phyloP scores from a whole-genome alignment of 805 yeast genomes.

The Ogataea nitratoaversa region DNA sequence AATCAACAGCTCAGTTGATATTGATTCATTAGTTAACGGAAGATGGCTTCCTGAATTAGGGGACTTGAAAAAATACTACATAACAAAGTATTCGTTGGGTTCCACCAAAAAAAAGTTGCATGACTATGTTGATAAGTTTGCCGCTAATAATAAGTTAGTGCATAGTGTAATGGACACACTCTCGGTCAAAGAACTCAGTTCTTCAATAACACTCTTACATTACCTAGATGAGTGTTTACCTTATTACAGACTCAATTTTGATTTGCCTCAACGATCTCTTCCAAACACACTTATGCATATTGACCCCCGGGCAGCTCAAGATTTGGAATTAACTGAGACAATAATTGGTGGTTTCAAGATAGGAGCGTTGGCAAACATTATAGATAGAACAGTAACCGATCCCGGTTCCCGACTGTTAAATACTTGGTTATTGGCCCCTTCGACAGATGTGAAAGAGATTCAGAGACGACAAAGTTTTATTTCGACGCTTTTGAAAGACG shows the following conservation, averaged over 20 bases:
- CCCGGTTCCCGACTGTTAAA: slow-evolving; percentile 78
- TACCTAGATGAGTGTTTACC: slow-evolving; percentile 76
- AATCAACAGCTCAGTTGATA: slow-evolving; percentile 43
- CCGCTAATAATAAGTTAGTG: slow-evolving; percentile 27
- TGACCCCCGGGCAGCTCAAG: slow-evolving; percentile 74
- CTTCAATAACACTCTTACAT: slow-evolving; percentile 60
- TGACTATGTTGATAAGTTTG: slow-evolving; percentile 38
- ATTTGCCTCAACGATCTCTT: slow-evolving; percentile 58
- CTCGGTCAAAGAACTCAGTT: slow-evolving; percentile 47
- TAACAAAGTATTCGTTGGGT: slow-evolving; percentile 49
- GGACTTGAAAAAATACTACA: slow-evolving; percentile 54
- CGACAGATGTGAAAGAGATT: slow-evolving; percentile 55
- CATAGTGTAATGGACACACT: slow-evolving; percentile 29
- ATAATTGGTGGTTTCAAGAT: slow-evolving; percentile 50
- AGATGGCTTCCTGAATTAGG: slow-evolving; percentile 54
- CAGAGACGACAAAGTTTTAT: slow-evolving; percentile 52
- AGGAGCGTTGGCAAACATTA: slow-evolving; percentile 69
- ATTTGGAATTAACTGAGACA: slow-evolving; percentile 65
- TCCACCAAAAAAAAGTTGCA: slow-evolving; percentile 36
- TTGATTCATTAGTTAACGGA: slow-evolving; percentile 39
- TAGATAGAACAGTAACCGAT: slow-evolving; percentile 71
- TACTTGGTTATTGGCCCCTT: slow-evolving; percentile 81
- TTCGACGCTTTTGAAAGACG: slow-evolving; percentile 34
- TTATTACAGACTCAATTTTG: slow-evolving; percentile 54
- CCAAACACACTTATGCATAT: slow-evolving; percentile 61